A percentile compares a stretch with the other conserved stretches of the same genome.
Conservation (phyloP, 345 rosid species). For the Gossypium stocksii region DNA sequence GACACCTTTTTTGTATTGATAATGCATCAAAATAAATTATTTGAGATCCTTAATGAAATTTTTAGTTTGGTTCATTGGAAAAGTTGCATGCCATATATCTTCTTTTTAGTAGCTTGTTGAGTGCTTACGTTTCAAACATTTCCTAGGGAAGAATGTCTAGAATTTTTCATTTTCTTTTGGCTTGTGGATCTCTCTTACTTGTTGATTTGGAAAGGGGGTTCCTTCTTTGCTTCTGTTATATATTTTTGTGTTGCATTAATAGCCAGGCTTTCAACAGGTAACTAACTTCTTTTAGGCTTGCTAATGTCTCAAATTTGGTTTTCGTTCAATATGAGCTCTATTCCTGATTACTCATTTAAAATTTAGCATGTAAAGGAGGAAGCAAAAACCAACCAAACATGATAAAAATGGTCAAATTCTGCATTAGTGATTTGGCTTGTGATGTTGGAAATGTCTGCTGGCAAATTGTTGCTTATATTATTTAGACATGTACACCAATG, state of each 20-base stretch:
- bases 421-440: neutral
- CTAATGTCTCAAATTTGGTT: neutral
- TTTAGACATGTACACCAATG: neutral
- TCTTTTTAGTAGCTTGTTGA: neutral
- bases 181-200: neutral
- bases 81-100: neutral
- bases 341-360: neutral
- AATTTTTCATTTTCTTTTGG: neutral
- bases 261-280: neutral
- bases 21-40: neutral
- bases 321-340: neutral
- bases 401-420: neutral
- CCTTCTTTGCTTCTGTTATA: neutral
- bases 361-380: conserved; percentile 4
- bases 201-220: neutral
- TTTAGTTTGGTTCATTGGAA: neutral
- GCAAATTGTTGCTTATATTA: neutral
- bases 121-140: neutral
- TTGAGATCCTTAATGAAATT: neutral
- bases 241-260: neutral
- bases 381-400: neutral
- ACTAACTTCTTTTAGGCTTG: neutral
- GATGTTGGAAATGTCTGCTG: neutral
- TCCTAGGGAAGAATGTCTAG: neutral
- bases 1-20: neutral